Evolutionary conservation across 2,329 filamentous ascomycete genomes (phyloP), one percentile per base, ranked within the genome.

Genomic region (Cytospora paraplurivora): DNA sequence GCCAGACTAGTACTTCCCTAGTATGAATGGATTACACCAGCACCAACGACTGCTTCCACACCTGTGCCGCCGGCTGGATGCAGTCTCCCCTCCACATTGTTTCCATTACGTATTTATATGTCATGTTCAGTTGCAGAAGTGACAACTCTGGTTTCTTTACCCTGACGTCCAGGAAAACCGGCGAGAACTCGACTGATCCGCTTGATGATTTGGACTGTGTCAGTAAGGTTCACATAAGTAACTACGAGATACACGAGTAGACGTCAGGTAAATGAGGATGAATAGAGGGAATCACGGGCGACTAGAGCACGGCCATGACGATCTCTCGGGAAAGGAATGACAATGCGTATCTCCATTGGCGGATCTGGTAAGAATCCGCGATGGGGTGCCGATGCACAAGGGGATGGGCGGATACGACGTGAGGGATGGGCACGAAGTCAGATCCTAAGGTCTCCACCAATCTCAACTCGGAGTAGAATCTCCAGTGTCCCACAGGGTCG

Each of bases 1-100:
- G 19, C 53, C 53, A 50, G 49, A n/a, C 34, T 60, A 54, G 58
- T 50, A 54, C 58, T 60, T 60, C 47, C 8, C n/a, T 47, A 47
- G n/a, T 47, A 47, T 10, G 1, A 44, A 7, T 10, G 1, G 10
- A 7, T 44, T 53, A 59, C 57, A 49, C 56, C 56, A 41, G 56
- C 38, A 33, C 53, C 32, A 50, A 54, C 58, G 19, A 52, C 8
- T 6, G 13, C n/a, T 34, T 41, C 34, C 15, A 21, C 56, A n/a
- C 21, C 15, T 34, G 44, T 52, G n/a, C 38, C 35, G n/a, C 27
- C 49, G 34, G 56, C 47, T 51, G 15, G 47, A 41, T 59, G 56
- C 56, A 59, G 47, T 34, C 51, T 33, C 47, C 33, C 56, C 47
- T 37, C 34, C 38, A 52, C 17, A 15, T 19, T 27, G 32, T 51